Base-by-base conservation (phyloP, 139 green algal species). In the Auxenochlorella protothecoides region DNA sequence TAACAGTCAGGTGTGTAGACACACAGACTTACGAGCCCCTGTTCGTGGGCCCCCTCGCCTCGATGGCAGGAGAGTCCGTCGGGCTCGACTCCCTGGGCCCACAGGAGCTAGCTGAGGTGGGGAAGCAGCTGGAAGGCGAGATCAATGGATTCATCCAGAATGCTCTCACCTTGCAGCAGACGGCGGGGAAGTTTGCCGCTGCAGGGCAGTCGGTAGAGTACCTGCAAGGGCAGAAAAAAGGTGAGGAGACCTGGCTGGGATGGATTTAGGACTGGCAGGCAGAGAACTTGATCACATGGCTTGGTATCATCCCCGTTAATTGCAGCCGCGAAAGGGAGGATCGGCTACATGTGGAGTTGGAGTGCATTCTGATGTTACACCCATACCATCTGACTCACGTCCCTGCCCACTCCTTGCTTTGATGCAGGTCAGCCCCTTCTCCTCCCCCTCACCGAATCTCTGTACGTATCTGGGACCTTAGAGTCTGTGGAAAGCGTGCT, bases 381-480 rank as follows among this genome's bases (percentile, higher is more conserved):
- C 53, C 9, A 11, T 5, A 4, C 14, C 10, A 59, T 44, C 16
- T 16, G 7, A 51, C 6, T 15, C 5, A 5, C 56, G 15, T 62
- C 44, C 53, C 15, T 16, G 16, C 13, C 16, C 16, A 44, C 27
- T 68, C 4, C 55, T 53, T 11, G 27, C 27, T 0, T 27, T 62
- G 68, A n/a, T 70, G 73, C 81, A 94, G 91, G 89, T 10, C 85
- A 96, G 66, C 73, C 79, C 2, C 84, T 97, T 75, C 76, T 97
- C 70, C 66, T 97, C 66, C 92, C 92, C 6, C 79, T 97, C n/a
- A 96, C 92, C 3, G 73, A 80, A 66, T 93, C 88, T 3, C 68
- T 97, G 55, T 97, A 97, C 71, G 91, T 97, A 4, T 76, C 80
- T 6, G 92, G 87, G 2, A 80, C 81, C 55, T 64, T 97, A 16